Evolutionary conservation across 306 rosid genomes (phyloP), one percentile per base, ranked within the genome.

Genomic region (Lotus japonicus): DNA sequence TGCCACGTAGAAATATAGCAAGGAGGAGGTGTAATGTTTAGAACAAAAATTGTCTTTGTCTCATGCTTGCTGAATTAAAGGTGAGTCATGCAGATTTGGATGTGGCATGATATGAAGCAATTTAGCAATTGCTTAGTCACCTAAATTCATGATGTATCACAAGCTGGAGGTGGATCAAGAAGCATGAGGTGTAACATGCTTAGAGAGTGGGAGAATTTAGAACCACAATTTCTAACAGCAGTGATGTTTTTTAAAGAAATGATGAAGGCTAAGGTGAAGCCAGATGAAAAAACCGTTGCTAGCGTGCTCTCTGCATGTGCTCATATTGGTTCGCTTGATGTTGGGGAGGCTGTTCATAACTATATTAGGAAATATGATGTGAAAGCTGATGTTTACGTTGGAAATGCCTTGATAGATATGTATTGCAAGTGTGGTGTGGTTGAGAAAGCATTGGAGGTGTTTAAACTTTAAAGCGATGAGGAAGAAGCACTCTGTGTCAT

Each of bases 301-400:
- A 81, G 82, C 11, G 91, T 84, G 75, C 95, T 92, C 64, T 92
- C 91, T 66, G 98, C 95, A 1, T 92, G 98, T 86, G 95, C 95
- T 13, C 97, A 81, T 81, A 51, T 88, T 9, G 98, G 95, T n/a
- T 81, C 88, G 11, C 89, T 92, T 55, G 95, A 86, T 64, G 81
- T 83, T 42, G 97, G 98, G 42, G 83, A 80, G 77, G 85, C 91
- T 46, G 78, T 89, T 61, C 92, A 84, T 64, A 61, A 80, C 36
- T 84, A 72, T 52, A 80, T 89, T n/a, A 33, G 60, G 38, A 74
- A 74, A 72, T 76, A 89, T 50, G 85, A 72, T 7, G 82, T 92
- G 66, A 86, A 84, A 73, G 60, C 68, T 21, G 97, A 92, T 52
- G 39, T 82, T 62, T 89, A 83, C 57, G 89, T 92, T 2, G 97